Evolutionary conservation across 495 filamentous ascomycete genomes (phyloP), one percentile per base, ranked within the genome.

Genomic region (Penicillium flavigenum): DNA sequence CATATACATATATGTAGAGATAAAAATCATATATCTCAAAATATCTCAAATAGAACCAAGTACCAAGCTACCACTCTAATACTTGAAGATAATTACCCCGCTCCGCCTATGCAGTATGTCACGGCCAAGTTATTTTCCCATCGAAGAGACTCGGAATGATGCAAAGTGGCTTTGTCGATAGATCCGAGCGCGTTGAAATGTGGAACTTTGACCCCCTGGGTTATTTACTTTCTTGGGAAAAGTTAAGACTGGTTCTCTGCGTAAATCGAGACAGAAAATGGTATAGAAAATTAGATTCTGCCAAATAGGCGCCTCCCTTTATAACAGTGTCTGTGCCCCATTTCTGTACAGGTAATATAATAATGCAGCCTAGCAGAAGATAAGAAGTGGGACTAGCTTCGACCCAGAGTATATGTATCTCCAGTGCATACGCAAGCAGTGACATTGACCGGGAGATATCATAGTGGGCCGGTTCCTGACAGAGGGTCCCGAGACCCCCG

Each of bases 401-500:
- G 31, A 31, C 31, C 14, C 47, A 8, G 19, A 38, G 17, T 26
- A 26, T 27, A 41, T 41, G 26, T 22, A 32, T 32, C 5, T 14
- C 36, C 39, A 26, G 29, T 8, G 48, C 14, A 26, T 51, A 42
- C 36, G 49, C 22, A 52, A 47, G 20, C 31, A 34, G 31, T 46
- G 17, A 54, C 31, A n/a, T 19, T 16, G 39, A 14, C 41, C 27
- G 14, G 41, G 44, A 34, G 51, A 19, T 46, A 31, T 57, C 12
- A 52, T 34, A 29, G 17, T 32, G 29, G 19, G 17, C 47, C 50
- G 27, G 26, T 27, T 55, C 51, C 55, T 63, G 63, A 66, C 50
- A 64, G 61, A 27, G 63, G 66, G n/a, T 62, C 61, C 42, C 54
- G 63, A 45, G 52, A 43, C n/a, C 88, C 75, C 82, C 88, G 60